Percentiles rank a stretch among this genome's conserved stretches.
These are phyloP conservation scores for Trebouxia sp. DNA, from an alignment of 139 green algal genomes.

Conservation along the genomic window DNA sequence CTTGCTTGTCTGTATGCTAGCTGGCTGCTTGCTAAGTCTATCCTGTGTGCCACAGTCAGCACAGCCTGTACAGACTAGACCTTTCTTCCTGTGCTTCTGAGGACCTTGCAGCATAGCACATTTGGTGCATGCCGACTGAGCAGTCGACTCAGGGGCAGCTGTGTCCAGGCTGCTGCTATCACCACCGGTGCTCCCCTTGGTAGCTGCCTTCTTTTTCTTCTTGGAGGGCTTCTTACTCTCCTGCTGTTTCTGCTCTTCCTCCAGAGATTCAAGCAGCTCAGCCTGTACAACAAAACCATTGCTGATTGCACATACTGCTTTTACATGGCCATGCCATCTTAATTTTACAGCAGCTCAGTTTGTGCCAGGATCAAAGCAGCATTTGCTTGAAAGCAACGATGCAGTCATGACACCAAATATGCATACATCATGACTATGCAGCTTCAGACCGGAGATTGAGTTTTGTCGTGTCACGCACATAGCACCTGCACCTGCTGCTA, in stretches of 20 bases:
- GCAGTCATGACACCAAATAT: too few species aligned
- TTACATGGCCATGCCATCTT: too few species aligned
- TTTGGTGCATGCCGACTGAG: neutral
- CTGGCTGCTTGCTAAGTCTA: neutral
- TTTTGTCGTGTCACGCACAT: too few species aligned
- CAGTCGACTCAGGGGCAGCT: neutral
- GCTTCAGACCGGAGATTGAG: too few species aligned
- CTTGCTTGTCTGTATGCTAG: neutral
- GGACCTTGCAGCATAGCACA: constrained; percentile 2
- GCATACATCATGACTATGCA: too few species aligned
- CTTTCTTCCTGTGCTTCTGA: neutral
- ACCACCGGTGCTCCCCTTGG: too few species aligned
- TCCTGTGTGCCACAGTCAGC: neutral
- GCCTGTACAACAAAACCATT: constrained; percentile 2
- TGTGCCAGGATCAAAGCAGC: too few species aligned
- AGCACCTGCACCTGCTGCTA: too few species aligned
- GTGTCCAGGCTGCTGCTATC: too few species aligned
- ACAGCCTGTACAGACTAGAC: neutral
- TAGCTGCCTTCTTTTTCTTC: constrained; percentile 19
- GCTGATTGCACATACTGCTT: too few species aligned
- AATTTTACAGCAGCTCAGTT: too few species aligned
- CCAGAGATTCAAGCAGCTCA: constrained; percentile 41
- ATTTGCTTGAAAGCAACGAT: too few species aligned
- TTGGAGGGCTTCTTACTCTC: constrained; percentile 18
- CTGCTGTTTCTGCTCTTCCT: constrained; percentile 29